These are phyloP conservation scores for Lichenothelia convexa DNA, from an alignment of 495 filamentous ascomycete genomes.

Conservation along the genomic window DNA sequence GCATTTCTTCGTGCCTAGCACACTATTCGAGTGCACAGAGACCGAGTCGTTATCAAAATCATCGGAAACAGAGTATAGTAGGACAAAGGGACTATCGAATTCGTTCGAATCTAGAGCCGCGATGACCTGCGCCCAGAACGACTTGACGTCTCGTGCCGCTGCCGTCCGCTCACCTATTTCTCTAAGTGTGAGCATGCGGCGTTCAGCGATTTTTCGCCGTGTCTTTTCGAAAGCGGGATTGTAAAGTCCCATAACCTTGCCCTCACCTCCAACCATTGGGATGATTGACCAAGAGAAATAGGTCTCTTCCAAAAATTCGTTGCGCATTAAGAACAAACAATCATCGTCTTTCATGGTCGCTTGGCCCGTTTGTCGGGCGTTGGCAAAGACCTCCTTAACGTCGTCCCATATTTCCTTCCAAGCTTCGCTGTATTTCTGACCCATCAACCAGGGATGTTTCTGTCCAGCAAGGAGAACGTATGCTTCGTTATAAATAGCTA, in stretches of 20 bases:
- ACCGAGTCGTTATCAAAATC: slow-evolving; percentile 40
- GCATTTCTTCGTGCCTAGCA: slow-evolving; percentile 33
- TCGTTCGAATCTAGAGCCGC: slow-evolving; percentile 41
- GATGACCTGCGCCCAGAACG: slow-evolving; percentile 40
- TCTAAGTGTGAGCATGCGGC: slow-evolving; percentile 46
- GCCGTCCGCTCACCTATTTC: slow-evolving; percentile 54
- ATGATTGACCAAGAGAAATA: slow-evolving; percentile 54
- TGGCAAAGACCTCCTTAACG: slow-evolving; percentile 38
- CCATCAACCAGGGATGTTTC: slow-evolving; percentile 55
- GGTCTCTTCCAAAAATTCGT: slow-evolving; percentile 45
- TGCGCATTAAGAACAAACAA: slow-evolving; percentile 40
- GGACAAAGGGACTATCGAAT: slow-evolving; percentile 42
- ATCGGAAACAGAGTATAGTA: slow-evolving; percentile 43
- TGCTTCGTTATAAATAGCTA: slow-evolving; percentile 57
- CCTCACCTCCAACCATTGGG: slow-evolving; percentile 43
- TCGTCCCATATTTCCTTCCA: slow-evolving; percentile 53
- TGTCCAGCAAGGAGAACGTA: slow-evolving; percentile 48
- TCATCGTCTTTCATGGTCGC: slow-evolving; percentile 64
- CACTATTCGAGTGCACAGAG: slow-evolving; percentile 41
- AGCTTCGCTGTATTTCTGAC: slow-evolving; percentile 38
- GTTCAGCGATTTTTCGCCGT: slow-evolving; percentile 41
- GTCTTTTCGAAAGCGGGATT: slow-evolving; percentile 56
- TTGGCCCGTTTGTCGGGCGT: slow-evolving; percentile 38
- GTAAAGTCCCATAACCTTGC: slow-evolving; percentile 43
- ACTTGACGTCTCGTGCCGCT: slow-evolving; percentile 43